Percentiles rank a stretch among this genome's conserved stretches.
Evolutionary conservation across 75 land plant species (phyloP).

Genomic region (Isoetes taiwanensis): DNA sequence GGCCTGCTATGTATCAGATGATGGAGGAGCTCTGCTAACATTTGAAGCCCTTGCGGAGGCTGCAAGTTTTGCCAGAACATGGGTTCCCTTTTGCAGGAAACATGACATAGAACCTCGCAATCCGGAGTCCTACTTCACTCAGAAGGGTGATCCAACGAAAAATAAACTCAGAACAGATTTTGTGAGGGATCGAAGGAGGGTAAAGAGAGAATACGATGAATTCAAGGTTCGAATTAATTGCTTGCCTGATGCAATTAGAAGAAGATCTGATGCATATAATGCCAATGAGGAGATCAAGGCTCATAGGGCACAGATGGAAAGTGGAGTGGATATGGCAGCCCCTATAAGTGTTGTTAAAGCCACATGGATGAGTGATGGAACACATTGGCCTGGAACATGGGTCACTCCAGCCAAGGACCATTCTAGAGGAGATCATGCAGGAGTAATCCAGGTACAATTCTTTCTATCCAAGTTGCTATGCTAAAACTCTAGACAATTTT

Average conservation of each 20-base stretch:
- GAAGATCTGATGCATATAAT: slow-evolving; percentile 12
- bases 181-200: slow-evolving; percentile 46
- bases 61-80: slow-evolving; percentile 51
- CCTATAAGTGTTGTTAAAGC: slow-evolving; percentile 11
- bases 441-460: slow-evolving; percentile 14
- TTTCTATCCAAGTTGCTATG: no score
- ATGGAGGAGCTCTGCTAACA: slow-evolving; percentile 72
- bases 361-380: slow-evolving; percentile 11
- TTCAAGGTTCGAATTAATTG: slow-evolving; percentile 44
- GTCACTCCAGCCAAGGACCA: slow-evolving; percentile 22
- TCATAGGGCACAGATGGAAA: slow-evolving; percentile 7
- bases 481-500: no score
- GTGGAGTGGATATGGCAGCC: slow-evolving; percentile 9
- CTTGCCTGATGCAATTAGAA: slow-evolving; percentile 10
- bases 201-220: slow-evolving; percentile 30
- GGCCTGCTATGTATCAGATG: slow-evolving; percentile 87
- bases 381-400: slow-evolving; percentile 18
- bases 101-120: slow-evolving; percentile 64
- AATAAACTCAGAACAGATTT: slow-evolving; percentile 50
- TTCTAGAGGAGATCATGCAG: slow-evolving; percentile 48
- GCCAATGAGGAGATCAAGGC: slow-evolving; percentile 12
- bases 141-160: slow-evolving; percentile 51
- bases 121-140: slow-evolving; percentile 48
- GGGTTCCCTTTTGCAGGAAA: slow-evolving; percentile 78
- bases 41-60: slow-evolving; percentile 84